phyloP scores from a whole-genome alignment of 306 rosid species.

The Quercus berberidifolia region DNA sequence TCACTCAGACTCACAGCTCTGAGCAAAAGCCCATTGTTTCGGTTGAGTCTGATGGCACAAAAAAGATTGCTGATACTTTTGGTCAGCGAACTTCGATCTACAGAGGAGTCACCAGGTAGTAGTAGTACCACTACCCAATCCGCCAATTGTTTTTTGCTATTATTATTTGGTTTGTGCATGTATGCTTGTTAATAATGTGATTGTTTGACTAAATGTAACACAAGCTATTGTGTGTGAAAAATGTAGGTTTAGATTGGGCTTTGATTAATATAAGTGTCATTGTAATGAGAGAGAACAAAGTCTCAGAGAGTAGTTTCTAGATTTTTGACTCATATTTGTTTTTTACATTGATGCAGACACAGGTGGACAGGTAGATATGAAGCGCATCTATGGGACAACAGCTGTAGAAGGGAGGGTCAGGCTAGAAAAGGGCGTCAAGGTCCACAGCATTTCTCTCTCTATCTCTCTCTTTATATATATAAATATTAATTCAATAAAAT shows the following conservation, averaged over 20 bases:
- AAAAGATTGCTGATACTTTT: slow-evolving; percentile 78
- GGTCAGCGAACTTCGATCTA: slow-evolving; percentile 97
- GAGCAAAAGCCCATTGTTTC: slow-evolving; percentile 36
- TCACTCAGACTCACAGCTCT: slow-evolving; percentile 27
- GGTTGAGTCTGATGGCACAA: slow-evolving; percentile 39
- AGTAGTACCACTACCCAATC: slow-evolving; percentile 16
- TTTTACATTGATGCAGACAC: slow-evolving; percentile 46
- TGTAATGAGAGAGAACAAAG: too few relatives aligned
- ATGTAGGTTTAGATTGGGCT: too few relatives aligned
- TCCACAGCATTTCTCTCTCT: slow-evolving; percentile 1
- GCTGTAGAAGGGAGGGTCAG: slow-evolving; percentile 99
- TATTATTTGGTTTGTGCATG: background rate
- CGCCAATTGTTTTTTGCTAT: background rate
- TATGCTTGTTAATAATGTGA: too few relatives aligned
- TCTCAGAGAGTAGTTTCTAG: background rate
- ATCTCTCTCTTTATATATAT: background rate
- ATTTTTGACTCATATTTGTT: background rate
- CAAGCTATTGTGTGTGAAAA: too few relatives aligned
- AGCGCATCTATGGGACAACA: slow-evolving; percentile 99
- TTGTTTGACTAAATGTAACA: too few relatives aligned
- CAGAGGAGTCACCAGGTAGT: slow-evolving; percentile 95
- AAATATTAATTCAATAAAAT: background rate
- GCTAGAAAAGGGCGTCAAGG: slow-evolving; percentile 99
- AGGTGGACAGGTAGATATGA: slow-evolving; percentile 99
- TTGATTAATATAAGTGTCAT: too few relatives aligned